A percentile compares a stretch with the other conserved stretches of the same genome.
These are phyloP conservation scores for Fusarium fracticaudum DNA, from an alignment of 2,329 filamentous ascomycete genomes.

Conservation along the genomic window DNA sequence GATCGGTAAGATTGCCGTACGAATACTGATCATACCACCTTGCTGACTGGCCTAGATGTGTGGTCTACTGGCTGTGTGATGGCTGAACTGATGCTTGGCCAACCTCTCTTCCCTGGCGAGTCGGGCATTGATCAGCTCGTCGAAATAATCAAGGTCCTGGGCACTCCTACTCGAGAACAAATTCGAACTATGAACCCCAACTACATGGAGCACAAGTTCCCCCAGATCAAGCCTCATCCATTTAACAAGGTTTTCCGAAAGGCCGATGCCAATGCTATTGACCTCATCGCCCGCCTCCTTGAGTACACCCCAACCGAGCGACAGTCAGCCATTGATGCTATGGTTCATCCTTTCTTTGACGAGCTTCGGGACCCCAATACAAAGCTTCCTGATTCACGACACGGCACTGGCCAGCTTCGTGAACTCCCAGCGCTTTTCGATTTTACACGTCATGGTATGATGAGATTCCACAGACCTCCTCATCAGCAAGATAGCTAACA, in stretches of 20 bases:
- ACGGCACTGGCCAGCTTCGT: constrained; percentile 80
- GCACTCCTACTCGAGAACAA: constrained; percentile 95
- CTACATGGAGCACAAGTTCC: constrained; percentile 99
- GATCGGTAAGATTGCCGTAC: constrained; percentile 78
- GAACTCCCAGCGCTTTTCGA: constrained; percentile 91
- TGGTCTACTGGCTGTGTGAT: constrained; percentile 99
- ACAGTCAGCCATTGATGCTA: constrained; percentile 90
- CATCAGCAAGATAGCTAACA: constrained; percentile 20
- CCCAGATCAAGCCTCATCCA: constrained; percentile 98
- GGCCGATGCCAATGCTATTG: constrained; percentile 91
- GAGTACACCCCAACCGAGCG: constrained; percentile 98
- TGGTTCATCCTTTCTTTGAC: constrained; percentile 99
- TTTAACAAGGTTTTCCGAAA: constrained; percentile 99
- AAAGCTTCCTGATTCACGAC: constrained; percentile 91
- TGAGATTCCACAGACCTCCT: background rate
- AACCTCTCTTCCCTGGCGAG: constrained; percentile 96
- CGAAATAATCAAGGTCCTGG: constrained; percentile 98
- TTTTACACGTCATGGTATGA: constrained; percentile 91
- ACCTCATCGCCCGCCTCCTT: constrained; percentile 90
- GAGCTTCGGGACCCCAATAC: constrained; percentile 93
- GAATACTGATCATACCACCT: background rate
- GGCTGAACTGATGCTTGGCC: constrained; percentile 98
- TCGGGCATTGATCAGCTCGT: constrained; percentile 98
- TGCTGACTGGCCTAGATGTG: constrained; percentile 78
- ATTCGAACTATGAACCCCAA: constrained; percentile 99